Base-by-base conservation (phyloP, 2,329 filamentous ascomycete species). In the Juglanconis sp. region DNA sequence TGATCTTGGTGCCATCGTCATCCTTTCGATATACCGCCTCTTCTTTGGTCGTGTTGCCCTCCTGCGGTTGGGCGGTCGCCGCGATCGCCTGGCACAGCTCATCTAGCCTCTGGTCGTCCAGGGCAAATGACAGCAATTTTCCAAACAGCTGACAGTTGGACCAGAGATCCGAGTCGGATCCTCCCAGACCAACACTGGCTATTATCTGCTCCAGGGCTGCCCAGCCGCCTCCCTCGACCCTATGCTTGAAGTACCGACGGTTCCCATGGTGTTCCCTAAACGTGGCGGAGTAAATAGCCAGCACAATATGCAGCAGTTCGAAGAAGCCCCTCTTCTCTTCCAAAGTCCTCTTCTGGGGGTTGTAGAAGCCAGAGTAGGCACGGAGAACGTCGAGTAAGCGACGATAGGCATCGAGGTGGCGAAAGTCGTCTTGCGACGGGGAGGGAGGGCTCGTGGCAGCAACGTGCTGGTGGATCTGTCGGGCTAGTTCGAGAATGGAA, bases 181-280 rank as follows among this genome's bases (percentile, higher is more conserved):
- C 83, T 57, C 88, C 81, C 56, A 87, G 75, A 38, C 89, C 85
- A 72, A 87, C 86, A 71, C 85, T 86, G 63, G 83, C 84, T 76
- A 93, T 82, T 5, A 84, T 85, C 69, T 90, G 85, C 69, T 95
- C 88, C 57, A 97, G 73, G 7, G 87, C 84, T 65, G 87, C 81
- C 88, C 92, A 96, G 3, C 94, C 92, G 59, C 88, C 90, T 30
- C 85, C 87, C 61, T 90, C 84, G 35, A 96, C 86, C 65, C 86
- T 82, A 66, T 87, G 87, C 61, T 86, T 84, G 72, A 98, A 98
- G 77, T 94, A 97, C 67, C 90, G 86, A 69, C 88, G 85, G 74
- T 98, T 99, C 24, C 93, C 94, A 51, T 88, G 82, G 73, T 98
- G 92, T 50, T 87, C 86, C 57, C 86, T 84, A 65, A 99, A 82